Conservation (phyloP, 2,329 filamentous ascomycete genomes). For the Fusarium napiforme region DNA sequence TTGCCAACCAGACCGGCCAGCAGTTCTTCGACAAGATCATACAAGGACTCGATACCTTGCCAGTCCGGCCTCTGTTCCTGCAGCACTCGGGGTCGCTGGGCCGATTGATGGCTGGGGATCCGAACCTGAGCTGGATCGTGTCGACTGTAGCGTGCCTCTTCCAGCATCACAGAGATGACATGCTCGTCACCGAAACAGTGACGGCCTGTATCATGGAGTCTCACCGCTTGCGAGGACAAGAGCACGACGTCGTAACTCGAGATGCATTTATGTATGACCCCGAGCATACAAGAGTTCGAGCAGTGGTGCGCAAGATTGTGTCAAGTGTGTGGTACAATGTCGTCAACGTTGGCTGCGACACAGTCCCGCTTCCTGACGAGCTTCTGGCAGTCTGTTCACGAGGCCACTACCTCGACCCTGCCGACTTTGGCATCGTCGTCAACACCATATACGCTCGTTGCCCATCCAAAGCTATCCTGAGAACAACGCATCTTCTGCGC, state of each 20-base stretch:
- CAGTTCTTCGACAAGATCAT: background rate
- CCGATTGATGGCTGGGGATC: background rate
- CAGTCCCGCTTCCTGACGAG: background rate
- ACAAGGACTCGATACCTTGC: background rate
- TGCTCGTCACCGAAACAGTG: background rate
- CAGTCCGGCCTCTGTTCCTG: background rate
- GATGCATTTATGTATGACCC: background rate
- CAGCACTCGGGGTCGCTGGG: background rate
- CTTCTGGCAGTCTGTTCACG: background rate
- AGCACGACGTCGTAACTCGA: background rate
- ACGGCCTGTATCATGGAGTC: background rate
- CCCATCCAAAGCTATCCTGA: background rate
- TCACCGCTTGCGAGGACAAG: background rate
- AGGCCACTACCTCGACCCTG: background rate
- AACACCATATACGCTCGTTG: background rate
- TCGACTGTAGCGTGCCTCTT: background rate
- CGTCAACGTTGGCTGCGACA: background rate
- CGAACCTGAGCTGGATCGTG: background rate
- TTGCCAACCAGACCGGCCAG: background rate
- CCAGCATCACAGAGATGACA: background rate
- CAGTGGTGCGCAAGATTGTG: background rate
- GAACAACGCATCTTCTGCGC: background rate
- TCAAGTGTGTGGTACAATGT: background rate
- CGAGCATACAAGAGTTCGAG: background rate
- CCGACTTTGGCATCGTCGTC: background rate